Evolutionary conservation across 176 grass and related monocot genomes (phyloP), one percentile per base, ranked within the genome.

Genomic region (Phoenix dactylifera): DNA sequence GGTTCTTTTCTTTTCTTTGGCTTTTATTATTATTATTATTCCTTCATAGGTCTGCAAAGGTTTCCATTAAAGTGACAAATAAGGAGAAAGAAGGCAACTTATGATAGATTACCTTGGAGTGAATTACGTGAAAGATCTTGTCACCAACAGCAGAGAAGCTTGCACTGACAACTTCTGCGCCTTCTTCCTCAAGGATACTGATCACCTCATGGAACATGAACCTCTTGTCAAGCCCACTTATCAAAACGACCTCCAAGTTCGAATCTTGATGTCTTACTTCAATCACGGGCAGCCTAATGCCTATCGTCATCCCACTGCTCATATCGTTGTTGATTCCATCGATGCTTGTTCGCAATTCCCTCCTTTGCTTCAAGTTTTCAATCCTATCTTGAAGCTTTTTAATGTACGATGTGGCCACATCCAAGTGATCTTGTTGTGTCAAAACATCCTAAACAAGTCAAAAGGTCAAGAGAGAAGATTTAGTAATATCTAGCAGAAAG

Each of bases 171-270:
- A 85, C 68, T 18, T 83, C 65, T 0, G 78, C 78, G 1, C 89
- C 89, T 95, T 95, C 85, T 72, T 95, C 81, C 49, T 89, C 76
- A 15, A 85, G 73, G 49, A 95, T 35, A 16, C 30, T 55, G 25
- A 85, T 68, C 22, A 89, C 78, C 52, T 82, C 60, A 16, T 82
- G 85, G 14, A 95, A 51, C 64, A 74, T 82, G 64, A 79, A 65
- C 15, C 68, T 57, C 30, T 71, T 57, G 16, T 64, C 15, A 0
- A 10, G 16, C 49, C 56, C 55, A 26, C 72, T 77, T 20, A 95
- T 52, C 1, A 95, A 10, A 50, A 79, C 60, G 26, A 88, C 61
- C 14, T 95, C 85, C 55, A 95, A 62, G 53, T 68, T 82, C 0
- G 57, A 59, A 4, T 55, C 49, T 63, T 76, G 52, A 7, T 77